phyloP scores from a whole-genome alignment of 2,329 filamentous ascomycete genomes.

The Amauroascus niger region DNA sequence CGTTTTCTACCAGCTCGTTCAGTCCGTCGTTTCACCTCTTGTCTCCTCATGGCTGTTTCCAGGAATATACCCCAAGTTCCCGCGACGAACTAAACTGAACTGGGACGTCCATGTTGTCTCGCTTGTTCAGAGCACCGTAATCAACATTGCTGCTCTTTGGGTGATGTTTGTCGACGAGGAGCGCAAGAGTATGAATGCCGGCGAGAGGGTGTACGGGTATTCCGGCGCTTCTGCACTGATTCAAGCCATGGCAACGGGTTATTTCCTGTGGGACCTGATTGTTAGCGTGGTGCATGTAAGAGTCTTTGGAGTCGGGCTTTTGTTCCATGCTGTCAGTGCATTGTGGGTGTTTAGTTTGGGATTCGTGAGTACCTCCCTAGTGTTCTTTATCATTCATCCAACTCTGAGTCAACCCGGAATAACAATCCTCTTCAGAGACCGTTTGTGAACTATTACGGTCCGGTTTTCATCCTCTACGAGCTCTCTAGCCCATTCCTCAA shows the following conservation, averaged over 20 bases:
- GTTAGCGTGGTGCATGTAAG: constrained; percentile 47
- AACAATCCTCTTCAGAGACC: constrained; percentile 41
- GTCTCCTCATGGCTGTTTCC: constrained; percentile 48
- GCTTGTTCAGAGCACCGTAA: constrained; percentile 49
- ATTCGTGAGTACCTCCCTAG: constrained; percentile 45
- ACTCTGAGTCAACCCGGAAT: background rate
- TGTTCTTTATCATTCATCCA: background rate
- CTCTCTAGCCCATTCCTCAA: constrained; percentile 58
- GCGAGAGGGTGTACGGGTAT: constrained; percentile 52
- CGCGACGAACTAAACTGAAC: constrained; percentile 49
- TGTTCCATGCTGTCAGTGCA: constrained; percentile 53
- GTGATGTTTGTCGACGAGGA: constrained; percentile 50
- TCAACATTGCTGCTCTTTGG: constrained; percentile 49
- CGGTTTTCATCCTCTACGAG: constrained; percentile 58
- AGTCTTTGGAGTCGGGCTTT: constrained; percentile 52
- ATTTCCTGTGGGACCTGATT: constrained; percentile 55
- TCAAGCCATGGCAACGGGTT: constrained; percentile 52
- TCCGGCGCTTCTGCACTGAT: constrained; percentile 50
- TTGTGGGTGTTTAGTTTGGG: constrained; percentile 53
- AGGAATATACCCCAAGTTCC: constrained; percentile 45
- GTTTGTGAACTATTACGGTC: constrained; percentile 56
- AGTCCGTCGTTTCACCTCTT: constrained; percentile 45
- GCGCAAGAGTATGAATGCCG: constrained; percentile 43
- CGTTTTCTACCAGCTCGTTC: constrained; percentile 47
- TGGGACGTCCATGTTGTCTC: constrained; percentile 60